phyloP scores from a whole-genome alignment of 495 filamentous ascomycete genomes.

The Talaromyces stipitatus region DNA sequence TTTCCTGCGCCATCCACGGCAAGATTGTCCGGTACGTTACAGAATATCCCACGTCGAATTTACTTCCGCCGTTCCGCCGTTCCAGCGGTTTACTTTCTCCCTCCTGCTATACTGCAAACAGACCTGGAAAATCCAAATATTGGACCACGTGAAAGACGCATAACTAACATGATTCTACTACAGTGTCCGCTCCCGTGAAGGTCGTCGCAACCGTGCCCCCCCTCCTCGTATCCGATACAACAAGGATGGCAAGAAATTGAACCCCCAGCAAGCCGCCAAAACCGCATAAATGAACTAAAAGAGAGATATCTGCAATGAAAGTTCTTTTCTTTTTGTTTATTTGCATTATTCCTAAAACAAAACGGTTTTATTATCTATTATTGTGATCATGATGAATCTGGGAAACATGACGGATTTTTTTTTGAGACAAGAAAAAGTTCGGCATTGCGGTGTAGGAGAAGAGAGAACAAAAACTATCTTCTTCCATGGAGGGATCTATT shows the following conservation, averaged over 20 bases:
- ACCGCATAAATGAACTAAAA: conserved; percentile 39
- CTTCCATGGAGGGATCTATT: not conserved
- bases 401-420: not conserved
- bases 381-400: conserved; percentile 11
- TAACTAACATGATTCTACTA: conserved; percentile 26
- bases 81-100: too few species aligned
- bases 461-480: not conserved
- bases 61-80: too few species aligned
- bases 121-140: not conserved
- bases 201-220: conserved; percentile 97
- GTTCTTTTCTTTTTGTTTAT: not conserved
- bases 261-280: conserved; percentile 76
- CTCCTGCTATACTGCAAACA: too few species aligned
- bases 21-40: conserved; percentile 98
- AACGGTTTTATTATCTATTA: conserved; percentile 17
- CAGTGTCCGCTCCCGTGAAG: conserved; percentile 95
- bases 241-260: conserved; percentile 99
- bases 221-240: conserved; percentile 97
- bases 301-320: not conserved
- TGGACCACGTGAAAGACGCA: not conserved
- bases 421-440: not conserved
- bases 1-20: conserved; percentile 99
- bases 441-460: not conserved
- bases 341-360: not conserved
- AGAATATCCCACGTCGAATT: not conserved